Evolutionary conservation across 2,329 filamentous ascomycete species (phyloP).

Genomic region (Aspergillus sp.): DNA sequence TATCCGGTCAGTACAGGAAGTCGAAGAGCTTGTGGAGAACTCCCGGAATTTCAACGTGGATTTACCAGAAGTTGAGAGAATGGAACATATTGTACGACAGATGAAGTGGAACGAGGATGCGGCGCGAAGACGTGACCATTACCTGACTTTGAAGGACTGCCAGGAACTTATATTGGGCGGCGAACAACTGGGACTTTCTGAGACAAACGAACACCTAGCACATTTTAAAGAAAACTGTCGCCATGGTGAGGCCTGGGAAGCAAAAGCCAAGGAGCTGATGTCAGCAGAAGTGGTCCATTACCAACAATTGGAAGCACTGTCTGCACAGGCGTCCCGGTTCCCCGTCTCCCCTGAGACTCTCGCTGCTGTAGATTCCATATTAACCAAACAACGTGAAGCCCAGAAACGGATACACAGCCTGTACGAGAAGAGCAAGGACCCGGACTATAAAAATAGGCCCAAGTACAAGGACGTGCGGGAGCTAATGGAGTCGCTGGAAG

Average conservation of each 20-base stretch:
- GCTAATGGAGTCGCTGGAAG: slow-evolving; percentile 80
- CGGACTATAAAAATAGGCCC: slow-evolving; percentile 75
- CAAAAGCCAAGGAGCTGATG: slow-evolving; percentile 89
- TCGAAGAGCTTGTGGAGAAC: slow-evolving; percentile 88
- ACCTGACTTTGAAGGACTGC: slow-evolving; percentile 76
- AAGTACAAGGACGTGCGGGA: slow-evolving; percentile 88
- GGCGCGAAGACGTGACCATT: slow-evolving; percentile 62
- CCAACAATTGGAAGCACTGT: slow-evolving; percentile 88
- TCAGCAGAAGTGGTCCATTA: slow-evolving; percentile 90
- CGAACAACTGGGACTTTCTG: slow-evolving; percentile 71
- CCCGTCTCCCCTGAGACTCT: slow-evolving; percentile 83
- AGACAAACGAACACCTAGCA: slow-evolving; percentile 75
- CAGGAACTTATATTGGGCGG: slow-evolving; percentile 75
- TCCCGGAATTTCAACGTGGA: slow-evolving; percentile 89
- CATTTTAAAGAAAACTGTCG: slow-evolving; percentile 74
- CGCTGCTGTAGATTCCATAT: slow-evolving; percentile 79
- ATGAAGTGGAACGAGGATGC: slow-evolving; percentile 86
- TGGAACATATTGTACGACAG: slow-evolving; percentile 79
- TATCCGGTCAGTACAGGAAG: slow-evolving; percentile 65
- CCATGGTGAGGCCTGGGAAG: slow-evolving; percentile 84
- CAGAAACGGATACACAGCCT: slow-evolving; percentile 84
- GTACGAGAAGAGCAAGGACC: slow-evolving; percentile 72
- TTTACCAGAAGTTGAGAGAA: slow-evolving; percentile 79
- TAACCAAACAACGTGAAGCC: slow-evolving; percentile 93
- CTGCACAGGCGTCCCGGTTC: slow-evolving; percentile 74